Conservation (phyloP, 371 early-diverging fungal species). For the Mucor saturninus region DNA sequence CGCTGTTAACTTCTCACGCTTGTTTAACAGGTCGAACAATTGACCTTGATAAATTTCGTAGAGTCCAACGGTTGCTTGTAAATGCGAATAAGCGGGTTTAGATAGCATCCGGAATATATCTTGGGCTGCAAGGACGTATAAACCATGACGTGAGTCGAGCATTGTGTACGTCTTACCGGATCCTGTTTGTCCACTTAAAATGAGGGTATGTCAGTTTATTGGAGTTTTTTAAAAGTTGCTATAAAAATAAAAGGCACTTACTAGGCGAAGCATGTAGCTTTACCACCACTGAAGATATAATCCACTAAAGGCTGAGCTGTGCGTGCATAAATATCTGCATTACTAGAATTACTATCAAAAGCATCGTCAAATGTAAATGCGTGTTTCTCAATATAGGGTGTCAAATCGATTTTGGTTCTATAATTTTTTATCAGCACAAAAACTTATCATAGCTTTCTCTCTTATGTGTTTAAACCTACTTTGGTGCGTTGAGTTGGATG, state of each 20-base stretch:
- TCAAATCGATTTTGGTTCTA: slow-evolving; percentile 92
- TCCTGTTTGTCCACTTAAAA: slow-evolving; percentile 90
- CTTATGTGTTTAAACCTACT: slow-evolving; percentile 54
- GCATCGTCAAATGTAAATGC: slow-evolving; percentile 96
- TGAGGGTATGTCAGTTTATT: not conserved
- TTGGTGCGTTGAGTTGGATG: slow-evolving; percentile 88
- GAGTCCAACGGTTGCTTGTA: slow-evolving; percentile 85
- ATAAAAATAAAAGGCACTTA: slow-evolving; percentile 37
- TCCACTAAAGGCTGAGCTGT: slow-evolving; percentile 94
- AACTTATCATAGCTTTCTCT: not conserved
- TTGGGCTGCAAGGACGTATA: slow-evolving; percentile 91
- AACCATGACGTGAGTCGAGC: slow-evolving; percentile 83
- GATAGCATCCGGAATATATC: slow-evolving; percentile 86
- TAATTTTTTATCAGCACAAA: not conserved
- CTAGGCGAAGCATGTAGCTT: slow-evolving; percentile 99
- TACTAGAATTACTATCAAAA: slow-evolving; percentile 82
- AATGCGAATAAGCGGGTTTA: slow-evolving; percentile 69
- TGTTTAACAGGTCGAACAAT: slow-evolving; percentile 91
- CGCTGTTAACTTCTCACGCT: slow-evolving; percentile 85
- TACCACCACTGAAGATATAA: slow-evolving; percentile 93
- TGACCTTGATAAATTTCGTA: slow-evolving; percentile 98
- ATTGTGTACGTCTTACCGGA: slow-evolving; percentile 98
- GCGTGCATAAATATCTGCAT: slow-evolving; percentile 88
- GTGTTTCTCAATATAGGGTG: slow-evolving; percentile 93
- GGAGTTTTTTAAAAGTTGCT: not conserved